Percentiles rank a stretch among this genome's conserved stretches.
Evolutionary conservation across 768 basidiomycete species (phyloP).

Genomic region (Tricholoma sp.): DNA sequence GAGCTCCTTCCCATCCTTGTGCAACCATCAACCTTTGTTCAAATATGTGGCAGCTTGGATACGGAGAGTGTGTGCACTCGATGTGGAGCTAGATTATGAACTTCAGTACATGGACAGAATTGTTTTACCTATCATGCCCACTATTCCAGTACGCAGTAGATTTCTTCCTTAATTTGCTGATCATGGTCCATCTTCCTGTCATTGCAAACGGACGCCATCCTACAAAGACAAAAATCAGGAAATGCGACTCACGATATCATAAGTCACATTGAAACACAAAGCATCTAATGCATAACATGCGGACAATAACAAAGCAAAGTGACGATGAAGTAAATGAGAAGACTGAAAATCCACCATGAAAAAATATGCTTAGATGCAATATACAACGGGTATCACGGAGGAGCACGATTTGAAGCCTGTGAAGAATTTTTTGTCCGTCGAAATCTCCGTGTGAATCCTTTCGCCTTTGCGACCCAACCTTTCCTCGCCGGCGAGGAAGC

Average conservation of each 20-base stretch:
- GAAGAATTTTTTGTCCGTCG: constrained; percentile 30
- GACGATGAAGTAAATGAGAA: background rate
- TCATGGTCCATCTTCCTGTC: background rate
- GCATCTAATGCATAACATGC: background rate
- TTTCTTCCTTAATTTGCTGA: background rate
- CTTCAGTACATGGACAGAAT: background rate
- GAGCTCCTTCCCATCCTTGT: background rate
- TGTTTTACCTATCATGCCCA: background rate
- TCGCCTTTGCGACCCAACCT: constrained; percentile 33
- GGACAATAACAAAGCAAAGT: background rate
- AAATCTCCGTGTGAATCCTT: constrained; percentile 37
- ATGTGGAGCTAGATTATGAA: constrained; percentile 5
- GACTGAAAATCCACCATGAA: background rate
- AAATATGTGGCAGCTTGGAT: constrained; percentile 3
- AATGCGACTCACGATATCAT: background rate
- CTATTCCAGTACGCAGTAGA: background rate
- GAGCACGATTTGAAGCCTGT: background rate
- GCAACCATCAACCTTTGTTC: background rate
- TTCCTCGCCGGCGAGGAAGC: constrained; percentile 16
- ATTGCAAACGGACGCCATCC: background rate
- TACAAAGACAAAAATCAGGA: background rate
- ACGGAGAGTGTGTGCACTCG: constrained; percentile 7
- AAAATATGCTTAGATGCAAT: background rate
- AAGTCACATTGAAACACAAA: background rate
- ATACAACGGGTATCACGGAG: constrained; percentile 4